Percentiles rank a stretch among this genome's conserved stretches.
These are phyloP conservation scores for Neurospora sp. DNA, from an alignment of 495 filamentous ascomycete species.

Conservation along the genomic window DNA sequence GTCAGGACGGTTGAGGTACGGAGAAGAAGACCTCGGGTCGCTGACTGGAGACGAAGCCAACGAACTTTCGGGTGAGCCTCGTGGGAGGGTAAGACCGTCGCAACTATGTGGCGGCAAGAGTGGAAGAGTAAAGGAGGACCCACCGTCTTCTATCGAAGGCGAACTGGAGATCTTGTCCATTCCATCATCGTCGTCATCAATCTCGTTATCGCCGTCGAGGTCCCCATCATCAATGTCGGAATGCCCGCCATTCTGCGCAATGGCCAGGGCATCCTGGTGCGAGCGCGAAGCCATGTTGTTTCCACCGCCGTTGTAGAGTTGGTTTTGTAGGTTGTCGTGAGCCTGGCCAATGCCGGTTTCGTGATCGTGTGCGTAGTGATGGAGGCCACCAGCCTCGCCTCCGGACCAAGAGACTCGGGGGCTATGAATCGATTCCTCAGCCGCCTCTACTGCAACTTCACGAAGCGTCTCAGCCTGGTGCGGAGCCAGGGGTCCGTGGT, in stretches of 20 bases:
- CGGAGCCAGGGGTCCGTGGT: slow-evolving; percentile 52
- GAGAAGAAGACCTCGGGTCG: slow-evolving; percentile 42
- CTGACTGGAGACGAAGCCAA: slow-evolving; percentile 14
- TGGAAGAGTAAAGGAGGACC: slow-evolving; percentile 37
- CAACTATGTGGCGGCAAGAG: slow-evolving; percentile 26
- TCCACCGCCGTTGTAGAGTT: not conserved
- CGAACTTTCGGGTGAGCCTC: slow-evolving; percentile 17
- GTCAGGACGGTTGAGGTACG: slow-evolving; percentile 40
- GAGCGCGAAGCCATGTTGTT: slow-evolving; percentile 27
- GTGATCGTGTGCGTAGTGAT: slow-evolving; percentile 41
- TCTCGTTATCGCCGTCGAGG: slow-evolving; percentile 56
- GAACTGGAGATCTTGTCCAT: slow-evolving; percentile 98
- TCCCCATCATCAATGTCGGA: slow-evolving; percentile 57
- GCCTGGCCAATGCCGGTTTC: slow-evolving; percentile 37
- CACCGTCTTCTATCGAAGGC: slow-evolving; percentile 97
- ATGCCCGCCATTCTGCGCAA: slow-evolving; percentile 44
- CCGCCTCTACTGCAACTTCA: slow-evolving; percentile 64
- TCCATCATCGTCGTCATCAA: slow-evolving; percentile 76
- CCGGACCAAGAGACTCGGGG: slow-evolving; percentile 42
- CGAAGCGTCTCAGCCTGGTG: slow-evolving; percentile 79
- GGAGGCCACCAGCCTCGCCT: slow-evolving; percentile 36
- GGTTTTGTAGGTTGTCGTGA: slow-evolving; percentile 27
- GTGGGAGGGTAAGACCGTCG: slow-evolving; percentile 29
- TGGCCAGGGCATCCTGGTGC: slow-evolving; percentile 43
- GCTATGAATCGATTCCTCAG: slow-evolving; percentile 51